A percentile compares a stretch with the other conserved stretches of the same genome.
Conservation (phyloP, 2,329 filamentous ascomycete genomes). For the Rhynchosporium secalis region DNA sequence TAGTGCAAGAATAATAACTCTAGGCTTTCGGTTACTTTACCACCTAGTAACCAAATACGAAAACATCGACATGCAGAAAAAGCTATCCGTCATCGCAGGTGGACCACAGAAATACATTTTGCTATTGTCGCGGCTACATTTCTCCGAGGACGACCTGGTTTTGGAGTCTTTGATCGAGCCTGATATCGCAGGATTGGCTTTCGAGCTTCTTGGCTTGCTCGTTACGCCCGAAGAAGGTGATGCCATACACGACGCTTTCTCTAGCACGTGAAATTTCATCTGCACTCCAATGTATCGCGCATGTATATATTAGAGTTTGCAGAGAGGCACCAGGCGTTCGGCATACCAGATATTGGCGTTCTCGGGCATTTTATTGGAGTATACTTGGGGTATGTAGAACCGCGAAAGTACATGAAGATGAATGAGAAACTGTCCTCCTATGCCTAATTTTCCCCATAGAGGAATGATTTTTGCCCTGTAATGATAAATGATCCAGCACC, state of each 20-base stretch:
- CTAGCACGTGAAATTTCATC: conserved; percentile 15
- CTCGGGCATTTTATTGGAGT: background rate
- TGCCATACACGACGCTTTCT: conserved; percentile 44
- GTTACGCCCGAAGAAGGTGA: conserved; percentile 79
- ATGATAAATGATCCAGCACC: background rate
- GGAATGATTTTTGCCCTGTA: background rate
- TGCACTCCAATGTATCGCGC: background rate
- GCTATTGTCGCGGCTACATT: conserved; percentile 78
- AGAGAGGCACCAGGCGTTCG: conserved; percentile 2
- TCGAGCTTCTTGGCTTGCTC: conserved; percentile 75
- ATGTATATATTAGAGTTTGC: background rate
- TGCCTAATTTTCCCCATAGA: background rate
- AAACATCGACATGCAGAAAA: conserved; percentile 65
- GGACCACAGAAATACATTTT: conserved; percentile 82
- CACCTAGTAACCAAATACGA: conserved; percentile 62
- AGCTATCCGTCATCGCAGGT: conserved; percentile 68
- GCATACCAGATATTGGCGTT: conserved; percentile 3
- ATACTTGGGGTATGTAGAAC: background rate
- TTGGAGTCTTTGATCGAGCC: conserved; percentile 75
- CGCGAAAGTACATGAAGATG: background rate
- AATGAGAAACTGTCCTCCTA: background rate
- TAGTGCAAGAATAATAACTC: conserved; percentile 54
- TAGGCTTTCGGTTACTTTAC: conserved; percentile 60
- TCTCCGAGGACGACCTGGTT: conserved; percentile 74
- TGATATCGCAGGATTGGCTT: conserved; percentile 77